A percentile compares a stretch with the other conserved stretches of the same genome.
phyloP scores from a whole-genome alignment of 805 yeast genomes.

The Teunomyces stri region DNA sequence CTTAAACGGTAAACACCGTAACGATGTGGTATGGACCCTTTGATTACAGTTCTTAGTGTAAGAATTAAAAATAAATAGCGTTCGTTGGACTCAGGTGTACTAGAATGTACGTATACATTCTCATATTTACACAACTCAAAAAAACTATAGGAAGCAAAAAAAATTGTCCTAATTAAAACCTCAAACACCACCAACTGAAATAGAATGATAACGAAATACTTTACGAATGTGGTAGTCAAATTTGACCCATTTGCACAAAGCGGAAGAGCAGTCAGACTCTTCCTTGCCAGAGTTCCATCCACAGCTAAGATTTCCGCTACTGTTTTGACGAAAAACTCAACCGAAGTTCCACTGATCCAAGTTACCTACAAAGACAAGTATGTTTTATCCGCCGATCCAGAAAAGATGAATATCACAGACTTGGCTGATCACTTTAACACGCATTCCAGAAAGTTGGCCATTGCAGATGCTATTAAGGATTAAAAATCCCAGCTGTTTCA shows the following conservation, averaged over 20 bases:
- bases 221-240: conserved; percentile 69
- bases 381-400: conserved; percentile 65
- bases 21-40: not conserved
- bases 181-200: not conserved
- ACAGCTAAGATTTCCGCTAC: conserved; percentile 64
- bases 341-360: conserved; percentile 57
- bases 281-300: conserved; percentile 80
- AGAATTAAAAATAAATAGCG: no score
- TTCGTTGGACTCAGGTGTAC: not conserved
- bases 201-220: conserved; percentile 85
- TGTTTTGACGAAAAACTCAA: conserved; percentile 48
- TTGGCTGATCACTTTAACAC: conserved; percentile 67
- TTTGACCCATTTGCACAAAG: conserved; percentile 76
- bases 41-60: no score
- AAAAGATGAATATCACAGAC: conserved; percentile 60
- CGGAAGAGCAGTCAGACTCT: conserved; percentile 68
- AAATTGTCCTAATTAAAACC: not conserved
- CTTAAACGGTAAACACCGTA: not conserved
- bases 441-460: conserved; percentile 75
- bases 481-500: conserved; percentile 4
- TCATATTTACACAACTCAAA: not conserved
- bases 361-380: conserved; percentile 82
- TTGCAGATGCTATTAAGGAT: conserved; percentile 63
- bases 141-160: not conserved
- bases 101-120: not conserved